phyloP scores from a whole-genome alignment of 2,329 filamentous ascomycete species.

The Monosporascus sp. region DNA sequence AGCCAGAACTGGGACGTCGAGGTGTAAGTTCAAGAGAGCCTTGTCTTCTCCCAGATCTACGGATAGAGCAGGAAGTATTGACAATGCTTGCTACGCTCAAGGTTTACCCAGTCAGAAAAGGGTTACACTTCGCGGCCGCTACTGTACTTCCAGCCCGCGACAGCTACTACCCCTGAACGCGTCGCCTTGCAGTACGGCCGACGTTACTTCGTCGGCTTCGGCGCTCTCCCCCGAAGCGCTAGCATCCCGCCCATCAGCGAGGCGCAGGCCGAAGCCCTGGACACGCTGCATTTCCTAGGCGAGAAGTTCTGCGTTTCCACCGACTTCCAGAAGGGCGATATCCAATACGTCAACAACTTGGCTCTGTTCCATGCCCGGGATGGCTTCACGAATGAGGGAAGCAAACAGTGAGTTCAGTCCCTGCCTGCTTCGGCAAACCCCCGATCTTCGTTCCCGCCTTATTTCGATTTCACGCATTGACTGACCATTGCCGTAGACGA shows the following conservation, averaged over 20 bases:
- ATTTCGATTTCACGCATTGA: no score
- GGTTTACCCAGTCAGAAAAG: conserved; percentile 44
- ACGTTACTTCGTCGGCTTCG: conserved; percentile 53
- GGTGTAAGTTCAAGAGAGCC: conserved; percentile 26
- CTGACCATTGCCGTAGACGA: conserved; percentile 25
- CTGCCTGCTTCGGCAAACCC: no score
- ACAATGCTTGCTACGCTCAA: conserved; percentile 16
- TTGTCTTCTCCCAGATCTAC: no score
- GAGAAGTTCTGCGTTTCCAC: conserved; percentile 40
- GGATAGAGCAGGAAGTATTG: no score
- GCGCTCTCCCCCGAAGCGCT: conserved; percentile 44
- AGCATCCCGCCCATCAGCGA: conserved; percentile 52
- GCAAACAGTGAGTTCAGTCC: conserved; percentile 34
- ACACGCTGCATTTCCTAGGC: conserved; percentile 44
- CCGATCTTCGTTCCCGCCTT: no score
- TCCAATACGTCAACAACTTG: conserved; percentile 51
- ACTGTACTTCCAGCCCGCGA: conserved; percentile 49
- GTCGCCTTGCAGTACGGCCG: conserved; percentile 57
- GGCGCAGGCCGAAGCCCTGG: conserved; percentile 47
- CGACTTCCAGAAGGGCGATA: conserved; percentile 44
- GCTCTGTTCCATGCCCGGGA: conserved; percentile 48
- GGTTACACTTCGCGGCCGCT: conserved; percentile 46
- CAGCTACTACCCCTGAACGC: conserved; percentile 39
- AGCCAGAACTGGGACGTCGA: conserved; percentile 46
- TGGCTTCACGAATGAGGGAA: conserved; percentile 38